Conservation (phyloP, 148 eudicot genomes). For the Pharnaceum exiguum region DNA sequence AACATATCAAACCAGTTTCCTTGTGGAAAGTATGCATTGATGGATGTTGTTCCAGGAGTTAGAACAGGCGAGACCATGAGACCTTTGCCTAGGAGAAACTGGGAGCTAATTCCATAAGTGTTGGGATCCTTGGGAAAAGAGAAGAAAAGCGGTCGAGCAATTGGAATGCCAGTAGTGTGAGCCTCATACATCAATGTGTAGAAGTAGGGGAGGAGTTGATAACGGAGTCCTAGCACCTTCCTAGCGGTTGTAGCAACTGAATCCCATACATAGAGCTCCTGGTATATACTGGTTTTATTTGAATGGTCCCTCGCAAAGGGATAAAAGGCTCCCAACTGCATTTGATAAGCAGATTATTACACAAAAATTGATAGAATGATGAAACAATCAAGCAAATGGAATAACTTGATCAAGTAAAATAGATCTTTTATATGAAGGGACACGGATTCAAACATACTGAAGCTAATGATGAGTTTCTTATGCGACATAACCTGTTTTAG, state of each 20-base stretch:
- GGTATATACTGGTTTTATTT: conserved; percentile 10
- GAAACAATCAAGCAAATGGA: too few species aligned
- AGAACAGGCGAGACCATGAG: conserved; percentile 53
- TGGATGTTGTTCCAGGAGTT: conserved; percentile 20
- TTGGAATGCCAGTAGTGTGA: conserved; percentile 37
- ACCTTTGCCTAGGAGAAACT: conserved; percentile 50
- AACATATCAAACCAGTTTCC: conserved; percentile 56
- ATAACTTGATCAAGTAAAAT: too few species aligned
- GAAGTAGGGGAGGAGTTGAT: conserved; percentile 47
- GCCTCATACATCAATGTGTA: conserved; percentile 55
- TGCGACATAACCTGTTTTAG: too few species aligned
- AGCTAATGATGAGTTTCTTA: too few species aligned
- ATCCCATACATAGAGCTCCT: conserved; percentile 53
- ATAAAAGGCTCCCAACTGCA: conserved; percentile 55
- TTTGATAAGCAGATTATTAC: neutral
- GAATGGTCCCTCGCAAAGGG: conserved; percentile 59
- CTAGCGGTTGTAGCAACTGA: conserved; percentile 43
- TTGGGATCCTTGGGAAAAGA: conserved; percentile 34
- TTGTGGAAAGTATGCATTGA: conserved; percentile 37
- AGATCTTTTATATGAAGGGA: too few species aligned
- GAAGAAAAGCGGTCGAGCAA: conserved; percentile 56
- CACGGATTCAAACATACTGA: too few species aligned
- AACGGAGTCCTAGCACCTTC: conserved; percentile 48
- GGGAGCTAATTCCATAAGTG: conserved; percentile 36
- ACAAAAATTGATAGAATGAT: neutral